Base-by-base conservation (phyloP, 78 protist genomes). In the Acrasis kona region DNA sequence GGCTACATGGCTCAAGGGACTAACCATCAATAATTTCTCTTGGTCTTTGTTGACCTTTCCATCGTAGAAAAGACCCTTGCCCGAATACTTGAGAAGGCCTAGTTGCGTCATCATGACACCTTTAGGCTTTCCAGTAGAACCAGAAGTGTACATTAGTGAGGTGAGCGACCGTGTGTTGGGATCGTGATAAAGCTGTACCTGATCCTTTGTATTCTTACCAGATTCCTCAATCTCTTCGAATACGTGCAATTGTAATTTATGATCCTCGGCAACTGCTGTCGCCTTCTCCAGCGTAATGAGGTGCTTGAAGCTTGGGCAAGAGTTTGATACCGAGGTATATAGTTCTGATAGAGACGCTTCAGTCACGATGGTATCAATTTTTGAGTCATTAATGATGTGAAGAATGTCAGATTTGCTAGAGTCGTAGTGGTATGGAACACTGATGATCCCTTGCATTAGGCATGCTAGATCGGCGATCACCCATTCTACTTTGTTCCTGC, bases 71-170 rank as follows among this genome's bases (percentile, higher is more conserved):
- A n/a, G n/a, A n/a, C n/a, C n/a, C n/a, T n/a, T n/a, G n/a, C n/a
- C n/a, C n/a, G n/a, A n/a, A n/a, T n/a, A n/a, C n/a, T n/a, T n/a
- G n/a, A n/a, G n/a, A n/a, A n/a, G n/a, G n/a, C n/a, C n/a, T n/a
- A n/a, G n/a, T 19, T 50, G 34, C 61, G 19, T 50, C 34, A 50
- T 50, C 61, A 50, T 50, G 19, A 19, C 61, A n/a, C 61, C 61
- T 50, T 50, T 50, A n/a, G 61, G 61, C 19, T 50, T 50, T 50
- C 61, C 61, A 50, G 61, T 50, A n/a, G 61, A 50, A n/a, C 61
- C 61, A 50, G 34, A n/a, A n/a, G 61, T 50, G 19, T 50, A 50
- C 61, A 50, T 19, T n/a, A 50, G 19, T 50, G 61, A n/a, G 19
- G 34, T 50, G 34, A 50, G 19, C 19, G 19, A 19, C n/a, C n/a